Conservation (phyloP, 495 filamentous ascomycete species). For the Lophiostoma macrostomum region DNA sequence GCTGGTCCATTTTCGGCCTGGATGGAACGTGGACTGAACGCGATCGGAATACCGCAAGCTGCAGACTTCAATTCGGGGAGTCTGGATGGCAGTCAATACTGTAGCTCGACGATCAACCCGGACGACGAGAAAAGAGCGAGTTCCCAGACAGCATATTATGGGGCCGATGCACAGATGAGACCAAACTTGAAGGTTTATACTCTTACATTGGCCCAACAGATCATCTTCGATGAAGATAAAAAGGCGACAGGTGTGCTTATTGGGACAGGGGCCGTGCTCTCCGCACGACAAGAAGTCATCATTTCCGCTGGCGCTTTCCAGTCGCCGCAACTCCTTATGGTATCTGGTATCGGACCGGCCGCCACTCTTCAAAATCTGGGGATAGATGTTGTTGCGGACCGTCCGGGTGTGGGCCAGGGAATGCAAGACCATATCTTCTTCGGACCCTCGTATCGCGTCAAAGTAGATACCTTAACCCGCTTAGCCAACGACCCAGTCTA, state of each 20-base stretch:
- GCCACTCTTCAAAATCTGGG: constrained; percentile 45
- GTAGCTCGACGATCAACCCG: constrained; percentile 1
- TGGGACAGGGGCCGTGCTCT: constrained; percentile 39
- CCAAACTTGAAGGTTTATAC: constrained; percentile 38
- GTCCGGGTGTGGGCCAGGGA: constrained; percentile 54
- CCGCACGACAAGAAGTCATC: constrained; percentile 55
- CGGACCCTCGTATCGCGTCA: constrained; percentile 18
- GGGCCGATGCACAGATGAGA: too few relatives aligned
- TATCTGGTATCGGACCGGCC: constrained; percentile 49
- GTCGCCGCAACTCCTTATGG: constrained; percentile 33
- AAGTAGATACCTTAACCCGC: neutral
- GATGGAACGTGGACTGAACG: constrained; percentile 4
- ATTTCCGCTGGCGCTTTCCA: constrained; percentile 51
- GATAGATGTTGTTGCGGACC: constrained; percentile 53
- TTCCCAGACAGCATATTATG: constrained; percentile 7
- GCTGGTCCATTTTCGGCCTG: constrained; percentile 8
- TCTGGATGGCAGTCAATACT: constrained; percentile 31
- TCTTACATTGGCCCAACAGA: constrained; percentile 43
- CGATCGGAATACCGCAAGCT: neutral
- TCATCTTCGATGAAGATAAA: constrained; percentile 46
- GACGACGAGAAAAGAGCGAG: constrained; percentile 2
- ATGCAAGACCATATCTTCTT: constrained; percentile 35
- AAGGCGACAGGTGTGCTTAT: constrained; percentile 51
- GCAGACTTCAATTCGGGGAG: constrained; percentile 34
- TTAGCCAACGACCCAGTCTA: neutral